A percentile compares a stretch with the other conserved stretches of the same genome.
Conservation (phyloP, 2,329 filamentous ascomycete genomes). For the Fusarium albidum region DNA sequence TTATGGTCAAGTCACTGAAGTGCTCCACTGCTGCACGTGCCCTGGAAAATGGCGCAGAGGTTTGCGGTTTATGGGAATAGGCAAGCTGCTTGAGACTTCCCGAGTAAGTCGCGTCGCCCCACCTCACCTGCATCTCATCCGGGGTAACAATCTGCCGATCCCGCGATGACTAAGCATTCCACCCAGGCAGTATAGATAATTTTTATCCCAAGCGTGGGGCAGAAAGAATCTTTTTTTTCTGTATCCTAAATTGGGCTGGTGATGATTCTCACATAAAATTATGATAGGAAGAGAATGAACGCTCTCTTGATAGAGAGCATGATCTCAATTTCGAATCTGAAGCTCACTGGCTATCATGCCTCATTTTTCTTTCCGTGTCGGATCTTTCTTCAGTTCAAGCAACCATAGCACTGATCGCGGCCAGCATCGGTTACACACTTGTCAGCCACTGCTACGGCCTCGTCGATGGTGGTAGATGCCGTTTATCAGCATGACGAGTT, state of each 20-base stretch:
- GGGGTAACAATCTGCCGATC: slow-evolving; percentile 38
- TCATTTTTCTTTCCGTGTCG: slow-evolving; percentile 13
- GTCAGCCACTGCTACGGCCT: neutral
- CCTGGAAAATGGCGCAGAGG: slow-evolving; percentile 3
- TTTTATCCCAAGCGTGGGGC: slow-evolving; percentile 21
- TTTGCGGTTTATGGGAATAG: slow-evolving; percentile 11
- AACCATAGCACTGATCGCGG: neutral
- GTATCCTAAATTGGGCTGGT: slow-evolving; percentile 57
- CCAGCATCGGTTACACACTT: neutral
- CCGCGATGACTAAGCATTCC: slow-evolving; percentile 39
- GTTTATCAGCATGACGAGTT: no score
- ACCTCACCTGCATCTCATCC: slow-evolving; percentile 17
- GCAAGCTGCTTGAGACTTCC: slow-evolving; percentile 22
- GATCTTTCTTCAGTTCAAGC: neutral
- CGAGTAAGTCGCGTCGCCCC: slow-evolving; percentile 12
- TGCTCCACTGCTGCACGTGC: slow-evolving; percentile 24
- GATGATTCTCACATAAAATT: slow-evolving; percentile 66
- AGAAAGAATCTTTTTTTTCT: slow-evolving; percentile 39
- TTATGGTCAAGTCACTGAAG: slow-evolving; percentile 24
- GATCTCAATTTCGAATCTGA: slow-evolving; percentile 72
- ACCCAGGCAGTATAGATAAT: slow-evolving; percentile 27
- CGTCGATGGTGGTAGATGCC: no score
- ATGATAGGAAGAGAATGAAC: slow-evolving; percentile 77
- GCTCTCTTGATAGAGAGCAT: slow-evolving; percentile 60
- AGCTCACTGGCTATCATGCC: slow-evolving; percentile 46